phyloP scores from a whole-genome alignment of 805 yeast species.

The Kluyveromyces nonfermentans region DNA sequence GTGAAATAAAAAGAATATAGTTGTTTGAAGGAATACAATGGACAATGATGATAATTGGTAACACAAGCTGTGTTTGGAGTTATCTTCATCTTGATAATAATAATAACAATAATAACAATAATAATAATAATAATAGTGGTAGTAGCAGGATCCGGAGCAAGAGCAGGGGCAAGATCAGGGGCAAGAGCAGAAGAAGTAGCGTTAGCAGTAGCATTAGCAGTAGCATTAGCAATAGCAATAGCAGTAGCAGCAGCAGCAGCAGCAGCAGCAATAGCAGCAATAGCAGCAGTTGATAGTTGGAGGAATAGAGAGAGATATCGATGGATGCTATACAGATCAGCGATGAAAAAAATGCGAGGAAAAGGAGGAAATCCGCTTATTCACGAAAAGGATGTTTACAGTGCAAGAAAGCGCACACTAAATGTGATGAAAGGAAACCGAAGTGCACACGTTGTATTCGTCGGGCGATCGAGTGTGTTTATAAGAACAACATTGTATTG shows the following conservation, averaged over 20 bases:
- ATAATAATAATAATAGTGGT: too few species aligned
- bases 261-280: background rate
- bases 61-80: too few species aligned
- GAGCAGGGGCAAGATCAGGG: too few species aligned
- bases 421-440: constrained; percentile 10
- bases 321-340: background rate
- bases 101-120: too few species aligned
- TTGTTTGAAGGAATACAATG: background rate
- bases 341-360: background rate
- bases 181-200: too few species aligned
- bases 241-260: background rate
- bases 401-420: constrained; percentile 9
- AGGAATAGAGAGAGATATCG: background rate
- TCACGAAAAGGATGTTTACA: constrained; percentile 10
- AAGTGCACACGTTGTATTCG: constrained; percentile 7
- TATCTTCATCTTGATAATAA: too few species aligned
- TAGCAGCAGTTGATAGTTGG: background rate
- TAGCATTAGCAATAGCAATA: background rate
- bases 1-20: background rate
- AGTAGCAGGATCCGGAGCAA: too few species aligned
- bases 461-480: constrained; percentile 4
- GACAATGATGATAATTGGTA: too few species aligned
- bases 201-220: background rate
- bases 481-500: constrained; percentile 5
- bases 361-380: constrained; percentile 4